A percentile compares a stretch with the other conserved stretches of the same genome.
Conservation (phyloP, 148 eudicot genomes). For the Limonium bicolor region DNA sequence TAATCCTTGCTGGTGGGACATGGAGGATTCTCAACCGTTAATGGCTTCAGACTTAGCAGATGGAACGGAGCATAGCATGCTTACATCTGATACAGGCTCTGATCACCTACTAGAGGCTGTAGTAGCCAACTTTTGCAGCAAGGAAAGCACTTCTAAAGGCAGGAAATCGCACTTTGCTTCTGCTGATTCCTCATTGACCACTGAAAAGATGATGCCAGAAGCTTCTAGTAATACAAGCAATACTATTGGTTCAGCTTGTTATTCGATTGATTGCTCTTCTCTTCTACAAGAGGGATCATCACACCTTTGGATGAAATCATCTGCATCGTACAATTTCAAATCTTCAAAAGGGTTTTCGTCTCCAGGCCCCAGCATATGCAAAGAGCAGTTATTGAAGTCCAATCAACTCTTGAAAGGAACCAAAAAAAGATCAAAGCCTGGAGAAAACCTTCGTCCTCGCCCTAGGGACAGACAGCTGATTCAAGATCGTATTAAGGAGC, state of each 20-base stretch:
- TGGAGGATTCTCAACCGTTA: slow-evolving; percentile 16
- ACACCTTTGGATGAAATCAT: slow-evolving; percentile 34
- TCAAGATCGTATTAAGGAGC: slow-evolving; percentile 87
- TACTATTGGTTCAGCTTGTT: slow-evolving; percentile 34
- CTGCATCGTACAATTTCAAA: slow-evolving; percentile 31
- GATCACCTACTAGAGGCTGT: slow-evolving; percentile 88
- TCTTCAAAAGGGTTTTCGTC: slow-evolving; percentile 29
- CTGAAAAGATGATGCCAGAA: slow-evolving; percentile 40
- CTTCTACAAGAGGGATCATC: slow-evolving; percentile 29
- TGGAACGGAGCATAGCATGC: slow-evolving; percentile 26
- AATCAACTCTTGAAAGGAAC: slow-evolving; percentile 26
- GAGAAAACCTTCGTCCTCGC: slow-evolving; percentile 78
- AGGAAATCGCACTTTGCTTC: slow-evolving; percentile 24
- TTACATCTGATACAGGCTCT: slow-evolving; percentile 34
- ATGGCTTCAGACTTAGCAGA: slow-evolving; percentile 32
- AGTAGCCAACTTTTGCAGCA: slow-evolving; percentile 44
- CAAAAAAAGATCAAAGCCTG: slow-evolving; percentile 74
- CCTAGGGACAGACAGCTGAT: slow-evolving; percentile 94
- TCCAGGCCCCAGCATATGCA: slow-evolving; percentile 27
- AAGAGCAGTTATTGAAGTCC: slow-evolving; percentile 33
- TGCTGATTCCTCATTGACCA: slow-evolving; percentile 32
- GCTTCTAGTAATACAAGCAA: slow-evolving; percentile 28
- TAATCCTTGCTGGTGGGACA: slow-evolving; percentile 23
- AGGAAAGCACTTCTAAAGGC: slow-evolving; percentile 15
- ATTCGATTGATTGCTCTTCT: slow-evolving; percentile 42